phyloP scores from a whole-genome alignment of 352 stramenopile genomes.

The Phytophthora sp. region DNA sequence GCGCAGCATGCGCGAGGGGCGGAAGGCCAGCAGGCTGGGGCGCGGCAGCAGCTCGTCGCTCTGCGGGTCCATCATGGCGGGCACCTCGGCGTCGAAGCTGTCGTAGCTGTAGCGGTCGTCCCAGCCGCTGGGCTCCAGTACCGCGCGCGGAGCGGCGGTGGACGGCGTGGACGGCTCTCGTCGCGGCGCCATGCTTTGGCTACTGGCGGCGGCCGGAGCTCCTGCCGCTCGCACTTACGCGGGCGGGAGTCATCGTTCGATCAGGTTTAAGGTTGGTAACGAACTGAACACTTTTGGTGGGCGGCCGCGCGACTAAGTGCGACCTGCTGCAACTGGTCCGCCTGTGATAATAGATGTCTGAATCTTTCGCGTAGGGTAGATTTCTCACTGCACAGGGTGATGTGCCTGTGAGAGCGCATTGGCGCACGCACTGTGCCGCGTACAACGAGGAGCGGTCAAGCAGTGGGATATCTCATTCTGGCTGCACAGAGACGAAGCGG shows the following conservation, averaged over 20 bases:
- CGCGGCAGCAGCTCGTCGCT: conserved; percentile 31
- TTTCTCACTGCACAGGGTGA: background rate
- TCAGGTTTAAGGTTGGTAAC: conserved; percentile 30
- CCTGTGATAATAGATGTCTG: conserved; percentile 7
- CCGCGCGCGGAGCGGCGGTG: conserved; percentile 33
- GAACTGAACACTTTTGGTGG: conserved; percentile 25
- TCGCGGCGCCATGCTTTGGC: conserved; percentile 29
- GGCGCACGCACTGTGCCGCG: background rate
- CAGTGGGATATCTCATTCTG: conserved; percentile 24
- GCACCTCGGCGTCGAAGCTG: conserved; percentile 36
- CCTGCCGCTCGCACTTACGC: conserved; percentile 23
- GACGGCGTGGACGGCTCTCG: conserved; percentile 24
- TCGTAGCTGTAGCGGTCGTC: conserved; percentile 31
- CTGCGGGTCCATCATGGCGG: conserved; percentile 44
- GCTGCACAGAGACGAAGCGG: conserved; percentile 1
- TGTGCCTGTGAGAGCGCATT: conserved; percentile 1
- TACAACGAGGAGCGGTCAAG: conserved; percentile 4
- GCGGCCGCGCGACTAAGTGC: background rate
- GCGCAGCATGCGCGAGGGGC: conserved; percentile 50
- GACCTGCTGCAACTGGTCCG: background rate
- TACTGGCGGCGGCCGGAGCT: too few species aligned
- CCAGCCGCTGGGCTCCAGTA: conserved; percentile 30
- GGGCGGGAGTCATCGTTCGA: too few species aligned
- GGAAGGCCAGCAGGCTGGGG: conserved; percentile 57
- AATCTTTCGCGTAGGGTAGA: background rate